Conservation (phyloP, 1,139 yeast species). For the Zygosaccharomyces pseudobailii region DNA sequence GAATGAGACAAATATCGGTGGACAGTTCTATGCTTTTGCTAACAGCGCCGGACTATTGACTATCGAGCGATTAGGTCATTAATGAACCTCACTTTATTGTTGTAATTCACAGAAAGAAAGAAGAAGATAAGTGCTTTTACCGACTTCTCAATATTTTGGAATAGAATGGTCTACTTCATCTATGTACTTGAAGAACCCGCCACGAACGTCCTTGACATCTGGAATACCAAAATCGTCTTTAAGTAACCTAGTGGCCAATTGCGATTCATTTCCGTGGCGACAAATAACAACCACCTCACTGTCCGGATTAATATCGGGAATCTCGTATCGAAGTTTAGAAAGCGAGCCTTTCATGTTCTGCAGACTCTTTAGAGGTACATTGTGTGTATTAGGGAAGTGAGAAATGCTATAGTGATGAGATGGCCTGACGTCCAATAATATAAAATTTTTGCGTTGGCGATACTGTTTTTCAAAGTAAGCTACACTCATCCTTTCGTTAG, state of each 20-base stretch:
- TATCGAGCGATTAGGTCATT: slow-evolving; percentile 48
- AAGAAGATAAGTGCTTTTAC: not conserved
- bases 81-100: too few species aligned
- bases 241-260: slow-evolving; percentile 60
- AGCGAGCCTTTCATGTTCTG: slow-evolving; percentile 37
- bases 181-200: slow-evolving; percentile 77
- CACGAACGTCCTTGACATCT: slow-evolving; percentile 62
- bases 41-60: slow-evolving; percentile 63
- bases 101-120: too few species aligned
- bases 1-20: slow-evolving; percentile 50
- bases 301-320: slow-evolving; percentile 21
- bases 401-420: slow-evolving; percentile 68
- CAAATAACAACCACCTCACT: slow-evolving; percentile 47
- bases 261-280: slow-evolving; percentile 89
- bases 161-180: slow-evolving; percentile 52
- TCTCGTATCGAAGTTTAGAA: slow-evolving; percentile 15
- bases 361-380: slow-evolving; percentile 55
- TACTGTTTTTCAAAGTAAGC: slow-evolving; percentile 37
- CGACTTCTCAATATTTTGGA: slow-evolving; percentile 53
- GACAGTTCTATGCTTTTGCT: slow-evolving; percentile 62
- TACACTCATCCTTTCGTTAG: slow-evolving; percentile 48
- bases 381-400: slow-evolving; percentile 53
- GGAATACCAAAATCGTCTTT: slow-evolving; percentile 45
- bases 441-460: slow-evolving; percentile 19
- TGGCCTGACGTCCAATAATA: slow-evolving; percentile 77